A percentile compares a stretch with the other conserved stretches of the same genome.
phyloP scores from a whole-genome alignment of 2,329 filamentous ascomycete species.

The Stemphylium vesicarium region DNA sequence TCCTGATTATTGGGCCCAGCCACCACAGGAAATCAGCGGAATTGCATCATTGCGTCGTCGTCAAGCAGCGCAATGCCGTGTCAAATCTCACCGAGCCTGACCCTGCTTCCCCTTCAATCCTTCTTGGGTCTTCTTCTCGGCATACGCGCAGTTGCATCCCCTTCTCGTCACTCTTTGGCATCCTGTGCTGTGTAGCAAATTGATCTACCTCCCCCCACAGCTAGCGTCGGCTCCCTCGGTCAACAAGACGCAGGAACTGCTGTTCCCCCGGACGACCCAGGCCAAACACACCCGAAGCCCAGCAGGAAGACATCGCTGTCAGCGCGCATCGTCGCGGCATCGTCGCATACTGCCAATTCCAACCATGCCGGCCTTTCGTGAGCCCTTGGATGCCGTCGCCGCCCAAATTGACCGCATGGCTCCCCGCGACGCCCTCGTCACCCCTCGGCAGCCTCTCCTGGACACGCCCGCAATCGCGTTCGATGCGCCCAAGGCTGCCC shows the following conservation, averaged over 20 bases:
- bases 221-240: conserved; percentile 32
- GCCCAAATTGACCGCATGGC: conserved; percentile 32
- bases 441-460: conserved; percentile 25
- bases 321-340: conserved; percentile 15
- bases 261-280: conserved; percentile 25
- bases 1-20: conserved; percentile 39
- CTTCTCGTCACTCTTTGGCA: conserved; percentile 5
- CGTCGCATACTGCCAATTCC: conserved; percentile 12
- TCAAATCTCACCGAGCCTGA: conserved; percentile 20
- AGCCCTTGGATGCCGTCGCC: conserved; percentile 25
- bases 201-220: conserved; percentile 19
- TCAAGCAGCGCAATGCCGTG: conserved; percentile 16
- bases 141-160: conserved; percentile 6
- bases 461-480: conserved; percentile 20
- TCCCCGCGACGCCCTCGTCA: conserved; percentile 25
- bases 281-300: conserved; percentile 10
- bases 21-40: conserved; percentile 22
- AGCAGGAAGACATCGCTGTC: conserved; percentile 10
- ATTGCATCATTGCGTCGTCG: conserved; percentile 42
- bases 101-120: conserved; percentile 13
- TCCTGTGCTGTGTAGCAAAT: conserved; percentile 15
- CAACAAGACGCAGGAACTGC: conserved; percentile 21
- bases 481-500: conserved; percentile 18
- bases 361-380: conserved; percentile 40
- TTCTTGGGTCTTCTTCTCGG: conserved; percentile 5